These are phyloP conservation scores for Zanthoxylum bungeanum DNA, from an alignment of 345 rosid species.

Conservation along the genomic window DNA sequence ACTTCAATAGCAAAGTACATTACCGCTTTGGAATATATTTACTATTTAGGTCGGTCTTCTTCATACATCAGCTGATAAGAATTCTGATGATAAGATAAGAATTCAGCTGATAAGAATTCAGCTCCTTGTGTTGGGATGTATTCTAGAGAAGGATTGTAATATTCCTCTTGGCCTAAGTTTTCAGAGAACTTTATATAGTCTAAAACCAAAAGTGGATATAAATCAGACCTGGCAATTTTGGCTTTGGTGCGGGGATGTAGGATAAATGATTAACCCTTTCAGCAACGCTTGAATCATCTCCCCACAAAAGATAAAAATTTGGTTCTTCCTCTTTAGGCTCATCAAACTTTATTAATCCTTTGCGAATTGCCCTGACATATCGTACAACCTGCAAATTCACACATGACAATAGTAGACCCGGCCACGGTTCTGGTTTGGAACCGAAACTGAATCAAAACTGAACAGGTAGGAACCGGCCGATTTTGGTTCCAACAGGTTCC, in stretches of 20 bases:
- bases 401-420: no score
- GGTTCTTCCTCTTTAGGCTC: slow-evolving; percentile 85
- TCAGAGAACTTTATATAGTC: neutral
- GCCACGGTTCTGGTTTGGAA: no score
- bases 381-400: slow-evolving; percentile 52
- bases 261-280: slow-evolving; percentile 61
- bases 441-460: no score
- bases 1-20: neutral
- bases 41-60: slow-evolving; percentile 94
- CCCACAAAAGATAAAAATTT: slow-evolving; percentile 71
- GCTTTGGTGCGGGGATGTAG: slow-evolving; percentile 88
- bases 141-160: slow-evolving; percentile 88
- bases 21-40: slow-evolving; percentile 85
- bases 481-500: no score
- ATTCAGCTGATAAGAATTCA: no score
- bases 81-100: no score
- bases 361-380: slow-evolving; percentile 71
- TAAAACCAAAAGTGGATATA: neutral
- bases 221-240: slow-evolving; percentile 69
- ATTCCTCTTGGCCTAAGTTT: slow-evolving; percentile 79
- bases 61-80: slow-evolving; percentile 87
- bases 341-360: slow-evolving; percentile 75
- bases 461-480: no score
- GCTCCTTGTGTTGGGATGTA: slow-evolving; percentile 94
- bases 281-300: slow-evolving; percentile 59